Evolutionary conservation across 352 stramenopile species (phyloP).

Genomic region (Discostella stelligera): DNA sequence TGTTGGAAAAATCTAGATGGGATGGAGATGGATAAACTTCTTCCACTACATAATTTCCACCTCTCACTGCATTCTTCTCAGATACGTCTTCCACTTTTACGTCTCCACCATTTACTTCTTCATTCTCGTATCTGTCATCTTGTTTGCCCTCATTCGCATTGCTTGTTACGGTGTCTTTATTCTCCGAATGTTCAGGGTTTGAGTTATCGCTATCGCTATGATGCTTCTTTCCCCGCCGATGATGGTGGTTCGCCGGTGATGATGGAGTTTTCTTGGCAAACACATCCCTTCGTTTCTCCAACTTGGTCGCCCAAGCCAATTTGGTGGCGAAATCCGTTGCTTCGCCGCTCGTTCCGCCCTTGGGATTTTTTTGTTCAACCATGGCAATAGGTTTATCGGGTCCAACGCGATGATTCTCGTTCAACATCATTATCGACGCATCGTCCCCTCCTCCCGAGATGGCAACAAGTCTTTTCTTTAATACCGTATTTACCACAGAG

Average conservation of each 20-base stretch:
- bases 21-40: neutral
- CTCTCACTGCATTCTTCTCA: neutral
- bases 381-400: neutral
- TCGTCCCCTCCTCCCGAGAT: neutral
- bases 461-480: neutral
- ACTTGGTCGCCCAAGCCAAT: constrained; percentile 5
- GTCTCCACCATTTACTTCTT: neutral
- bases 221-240: neutral
- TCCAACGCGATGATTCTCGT: neutral
- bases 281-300: constrained; percentile 2
- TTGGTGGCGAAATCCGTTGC: constrained; percentile 7
- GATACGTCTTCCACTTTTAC: neutral
- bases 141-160: neutral
- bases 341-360: neutral
- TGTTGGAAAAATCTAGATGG: neutral
- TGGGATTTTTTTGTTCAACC: neutral
- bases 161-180: neutral
- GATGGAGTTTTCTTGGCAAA: neutral
- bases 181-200: neutral
- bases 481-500: neutral
- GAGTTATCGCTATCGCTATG: too few relatives aligned
- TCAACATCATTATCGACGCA: neutral
- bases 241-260: neutral
- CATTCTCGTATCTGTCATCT: neutral
- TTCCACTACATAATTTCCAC: neutral